Base-by-base conservation (phyloP, 2,329 filamentous ascomycete species). In the Coniochaeta sp. region DNA sequence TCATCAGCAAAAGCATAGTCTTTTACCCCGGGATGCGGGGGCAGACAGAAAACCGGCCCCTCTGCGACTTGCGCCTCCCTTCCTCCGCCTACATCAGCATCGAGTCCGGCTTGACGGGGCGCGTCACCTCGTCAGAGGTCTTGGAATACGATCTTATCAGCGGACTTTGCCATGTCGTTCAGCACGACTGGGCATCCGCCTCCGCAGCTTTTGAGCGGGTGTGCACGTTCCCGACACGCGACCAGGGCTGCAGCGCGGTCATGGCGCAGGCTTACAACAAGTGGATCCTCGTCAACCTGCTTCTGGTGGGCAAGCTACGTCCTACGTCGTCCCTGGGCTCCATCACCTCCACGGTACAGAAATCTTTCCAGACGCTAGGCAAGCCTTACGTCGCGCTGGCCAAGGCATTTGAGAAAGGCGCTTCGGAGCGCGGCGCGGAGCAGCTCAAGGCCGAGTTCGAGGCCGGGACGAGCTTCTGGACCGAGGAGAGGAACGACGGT, bases 251-350 rank as follows among this genome's bases (percentile, higher is more conserved):
- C 14, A 93, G 88, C 72, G 88, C 86, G 70, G 81, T 96, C 58
- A 95, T 95, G 89, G 79, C 89, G 4, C 91, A 96, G 65, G 90
- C 91, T 6, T 93, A 96, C 78, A 96, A 93, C 76, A 96, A 93
- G 73, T 97, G 91, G 89, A 71, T 96, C 9, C 76, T 99, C 17
- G 81, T 92, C 11, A 85, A 86, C 59, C 79, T 97, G 59, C 77
- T 99, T 19, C 79, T 84, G 7, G 77, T 86, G 59, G 93, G 92
- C 65, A 83, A 79, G 67, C 77, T 78, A 5, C 75, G 77, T 1
- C 66, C 73, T 0, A 70, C 85, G 11, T 77, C 80, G 43, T 82
- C 83, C 55, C 81, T 83, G 8, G 79, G 81, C 57, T 31, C 47
- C 6, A 12, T 52, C 26, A 14, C 22, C 2, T 4, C 24, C 1